Base-by-base conservation (phyloP, 2,329 filamentous ascomycete species). In the Aspergillus jensenii region DNA sequence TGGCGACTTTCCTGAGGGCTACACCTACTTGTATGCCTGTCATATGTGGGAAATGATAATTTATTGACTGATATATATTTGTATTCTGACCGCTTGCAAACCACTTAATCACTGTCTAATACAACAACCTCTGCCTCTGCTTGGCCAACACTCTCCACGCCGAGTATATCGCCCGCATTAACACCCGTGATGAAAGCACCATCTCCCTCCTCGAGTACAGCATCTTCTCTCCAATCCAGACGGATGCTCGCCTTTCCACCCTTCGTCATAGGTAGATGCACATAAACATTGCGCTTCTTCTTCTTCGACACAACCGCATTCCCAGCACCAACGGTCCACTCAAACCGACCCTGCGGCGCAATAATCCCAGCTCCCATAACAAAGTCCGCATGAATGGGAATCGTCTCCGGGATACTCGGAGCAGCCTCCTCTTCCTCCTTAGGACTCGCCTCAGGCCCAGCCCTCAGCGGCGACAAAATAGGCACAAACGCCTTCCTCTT, bases 331-430 rank as follows among this genome's bases (percentile, higher is more conserved):
- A 93, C 78, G 8, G 81, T 85, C 84, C 92, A 95, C 66, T 84
- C 82, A 59, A 93, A 93, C 43, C 76, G 82, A 68, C 81, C 81
- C 27, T 82, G 81, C 0, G 89, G 86, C 7, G 80, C 82, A 55
- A 96, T 84, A 56, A 96, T 86, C 6, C 87, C 87, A 0, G 91
- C 91, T 37, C 84, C 86, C 90, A 96, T 95, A 59, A 89, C 86
- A 51, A 96, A 83, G 76, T 96, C 91, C 11, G 91, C 89, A 71
- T 96, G 89, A 55, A 96, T 88, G 7, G 90, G 90, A 62, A 96
- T 96, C 0, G 88, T 88, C n/a, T 79, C 82, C 1, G 82, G 76
- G 19, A 90, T 77, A 2, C 76, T 76, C 0, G 90, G 86, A 61
- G 85, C 81, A 1, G 85, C 87, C 6, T 80, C 83, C 61, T 81